Evolutionary conservation across 371 early-diverging fungal genomes (phyloP), one percentile per base, ranked within the genome.

Genomic region (Entomophthora muscae): DNA sequence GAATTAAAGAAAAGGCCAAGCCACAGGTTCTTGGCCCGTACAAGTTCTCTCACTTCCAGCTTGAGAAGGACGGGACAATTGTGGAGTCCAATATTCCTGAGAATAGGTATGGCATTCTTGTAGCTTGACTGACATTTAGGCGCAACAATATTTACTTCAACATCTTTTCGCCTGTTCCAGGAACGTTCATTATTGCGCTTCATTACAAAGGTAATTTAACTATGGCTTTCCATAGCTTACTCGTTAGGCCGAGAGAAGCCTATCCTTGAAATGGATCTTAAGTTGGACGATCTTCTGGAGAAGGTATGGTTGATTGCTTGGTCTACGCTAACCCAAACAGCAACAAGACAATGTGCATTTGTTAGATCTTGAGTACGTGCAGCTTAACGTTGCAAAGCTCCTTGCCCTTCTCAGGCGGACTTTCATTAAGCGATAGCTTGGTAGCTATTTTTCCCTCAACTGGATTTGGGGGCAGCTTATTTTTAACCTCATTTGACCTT

Each of bases 251-350:
- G 96, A 17, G 95, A 94, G 55, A 90, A 90, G 68, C 85, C 96
- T 0, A 91, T 95, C 61, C 71, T 95, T 64, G 91, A 92, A 73
- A 93, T 95, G 92, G 93, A 93, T 72, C 77, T 95, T 67, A 89
- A 91, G 65, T 75, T 95, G 32, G 95, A 95, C 69, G 95, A 95
- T 72, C 73, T 95, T 66, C 75, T 95, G 52, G 93, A 92, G 72
- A 91, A 91, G 76, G 83, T 83, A 76, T n/a, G n/a, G n/a, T 33
- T 3, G 29, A 29, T 0, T 57, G 7, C 32, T 57, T 64, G 3
- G 59, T 52, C 22, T n/a, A 22, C 32, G 17, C 27, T 42, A 28
- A 42, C 42, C 42, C 42, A 51, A 29, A 28, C 78, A 90, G 85
- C 92, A 95, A 84, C 92, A 91, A 76, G 86, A 89, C 66, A 90